Percentiles rank a stretch among this genome's conserved stretches.
These are phyloP conservation scores for Diutina sp. DNA, from an alignment of 1,139 yeast species.

Conservation along the genomic window DNA sequence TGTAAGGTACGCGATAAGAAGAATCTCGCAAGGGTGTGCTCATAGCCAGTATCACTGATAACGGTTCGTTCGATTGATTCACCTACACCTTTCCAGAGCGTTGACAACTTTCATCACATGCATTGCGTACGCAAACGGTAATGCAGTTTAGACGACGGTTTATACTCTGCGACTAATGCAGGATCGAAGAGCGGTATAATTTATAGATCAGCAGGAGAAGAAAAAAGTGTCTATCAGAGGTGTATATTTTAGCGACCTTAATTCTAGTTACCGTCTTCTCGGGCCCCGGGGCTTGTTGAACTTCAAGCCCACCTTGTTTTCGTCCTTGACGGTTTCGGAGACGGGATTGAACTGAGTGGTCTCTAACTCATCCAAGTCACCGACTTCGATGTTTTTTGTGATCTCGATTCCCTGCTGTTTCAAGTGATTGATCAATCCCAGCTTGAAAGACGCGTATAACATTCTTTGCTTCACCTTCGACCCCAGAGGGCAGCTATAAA, in stretches of 20 bases:
- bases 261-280: constrained; percentile 23
- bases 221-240: neutral
- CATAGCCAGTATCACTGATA: neutral
- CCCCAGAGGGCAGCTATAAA: constrained; percentile 84
- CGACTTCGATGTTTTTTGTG: constrained; percentile 45
- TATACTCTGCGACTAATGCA: neutral
- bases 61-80: neutral
- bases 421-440: constrained; percentile 47
- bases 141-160: neutral
- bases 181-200: neutral
- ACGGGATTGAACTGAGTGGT: constrained; percentile 16
- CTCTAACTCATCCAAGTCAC: constrained; percentile 58
- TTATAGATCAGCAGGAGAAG: no score
- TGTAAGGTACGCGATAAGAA: neutral
- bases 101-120: neutral
- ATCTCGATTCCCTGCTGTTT: constrained; percentile 13
- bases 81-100: no score
- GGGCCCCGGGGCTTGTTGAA: constrained; percentile 49
- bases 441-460: constrained; percentile 81
- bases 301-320: constrained; percentile 13
- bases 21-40: neutral
- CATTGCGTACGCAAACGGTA: neutral
- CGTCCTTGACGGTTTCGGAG: constrained; percentile 3
- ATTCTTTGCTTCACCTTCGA: constrained; percentile 84
- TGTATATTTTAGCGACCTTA: neutral